These are phyloP conservation scores for Schoenoplectus triqueter DNA, from an alignment of 202 grass and related monocot genomes.

Conservation along the genomic window DNA sequence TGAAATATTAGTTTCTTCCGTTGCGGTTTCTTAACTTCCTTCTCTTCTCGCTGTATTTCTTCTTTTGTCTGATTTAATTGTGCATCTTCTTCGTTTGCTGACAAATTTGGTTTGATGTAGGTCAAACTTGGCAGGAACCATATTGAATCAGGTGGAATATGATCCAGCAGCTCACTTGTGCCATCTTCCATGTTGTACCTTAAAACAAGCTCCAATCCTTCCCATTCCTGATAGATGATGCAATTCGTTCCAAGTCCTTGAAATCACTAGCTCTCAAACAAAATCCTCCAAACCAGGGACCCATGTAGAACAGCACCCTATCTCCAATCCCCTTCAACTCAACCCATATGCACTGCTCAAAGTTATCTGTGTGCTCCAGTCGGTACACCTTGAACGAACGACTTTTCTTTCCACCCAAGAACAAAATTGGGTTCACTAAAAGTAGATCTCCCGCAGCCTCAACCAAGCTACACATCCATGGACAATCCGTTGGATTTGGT, in stretches of 20 bases:
- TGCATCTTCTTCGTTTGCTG: too few relatives aligned
- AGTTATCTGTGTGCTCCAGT: conserved; percentile 17
- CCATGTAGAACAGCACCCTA: not conserved
- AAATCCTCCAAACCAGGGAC: not conserved
- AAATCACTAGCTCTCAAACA: not conserved
- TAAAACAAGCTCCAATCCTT: not conserved
- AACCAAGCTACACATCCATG: not conserved
- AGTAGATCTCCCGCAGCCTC: conserved; percentile 16
- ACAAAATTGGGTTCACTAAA: not conserved
- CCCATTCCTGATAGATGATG: not conserved
- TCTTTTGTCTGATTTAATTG: too few relatives aligned
- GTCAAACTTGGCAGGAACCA: not conserved
- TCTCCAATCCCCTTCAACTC: conserved; percentile 16
- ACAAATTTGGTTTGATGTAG: not conserved
- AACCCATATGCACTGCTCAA: not conserved
- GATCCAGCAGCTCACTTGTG: not conserved
- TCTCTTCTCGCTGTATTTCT: too few relatives aligned
- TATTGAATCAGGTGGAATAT: not conserved
- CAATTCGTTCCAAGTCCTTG: not conserved
- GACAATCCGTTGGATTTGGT: not conserved
- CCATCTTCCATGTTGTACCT: not conserved
- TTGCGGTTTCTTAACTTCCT: too few relatives aligned
- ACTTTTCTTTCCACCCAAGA: not conserved
- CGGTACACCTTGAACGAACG: conserved; percentile 8
- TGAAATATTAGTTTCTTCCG: too few relatives aligned